A percentile compares a stretch with the other conserved stretches of the same genome.
phyloP scores from a whole-genome alignment of 2,329 filamentous ascomycete species.

The Sporothrix brunneoviolacea region DNA sequence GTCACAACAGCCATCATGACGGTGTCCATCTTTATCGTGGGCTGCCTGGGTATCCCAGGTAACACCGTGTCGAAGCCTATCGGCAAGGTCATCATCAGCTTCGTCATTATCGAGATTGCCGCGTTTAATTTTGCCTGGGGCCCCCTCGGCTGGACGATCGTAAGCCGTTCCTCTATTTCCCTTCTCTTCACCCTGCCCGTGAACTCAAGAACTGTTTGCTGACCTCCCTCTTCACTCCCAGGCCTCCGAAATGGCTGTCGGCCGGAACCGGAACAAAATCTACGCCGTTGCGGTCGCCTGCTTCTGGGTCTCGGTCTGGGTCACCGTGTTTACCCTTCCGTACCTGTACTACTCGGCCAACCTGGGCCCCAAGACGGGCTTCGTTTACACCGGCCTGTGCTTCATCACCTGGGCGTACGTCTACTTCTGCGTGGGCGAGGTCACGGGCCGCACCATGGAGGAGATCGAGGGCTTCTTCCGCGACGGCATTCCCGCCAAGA shows the following conservation, averaged over 20 bases:
- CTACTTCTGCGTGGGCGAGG: not conserved
- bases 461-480: not conserved
- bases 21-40: constrained; percentile 34
- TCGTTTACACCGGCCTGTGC: not conserved
- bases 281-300: constrained; percentile 36
- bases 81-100: constrained; percentile 34
- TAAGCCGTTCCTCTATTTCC: too few relatives aligned
- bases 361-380: not conserved
- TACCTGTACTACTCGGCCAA: constrained; percentile 5
- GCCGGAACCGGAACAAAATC: constrained; percentile 42
- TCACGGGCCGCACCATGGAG: constrained; percentile 1
- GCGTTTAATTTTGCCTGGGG: constrained; percentile 41
- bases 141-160: constrained; percentile 34
- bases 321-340: constrained; percentile 15
- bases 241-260: constrained; percentile 40
- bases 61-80: constrained; percentile 21
- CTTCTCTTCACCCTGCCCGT: too few relatives aligned
- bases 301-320: constrained; percentile 38
- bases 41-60: constrained; percentile 33
- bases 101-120: constrained; percentile 36
- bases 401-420: not conserved
- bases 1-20: constrained; percentile 35
- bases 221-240: too few relatives aligned
- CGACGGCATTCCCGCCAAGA: not conserved
- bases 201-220: too few relatives aligned